Base-by-base conservation (phyloP, 148 eudicot genomes). In the Chenopodium album region DNA sequence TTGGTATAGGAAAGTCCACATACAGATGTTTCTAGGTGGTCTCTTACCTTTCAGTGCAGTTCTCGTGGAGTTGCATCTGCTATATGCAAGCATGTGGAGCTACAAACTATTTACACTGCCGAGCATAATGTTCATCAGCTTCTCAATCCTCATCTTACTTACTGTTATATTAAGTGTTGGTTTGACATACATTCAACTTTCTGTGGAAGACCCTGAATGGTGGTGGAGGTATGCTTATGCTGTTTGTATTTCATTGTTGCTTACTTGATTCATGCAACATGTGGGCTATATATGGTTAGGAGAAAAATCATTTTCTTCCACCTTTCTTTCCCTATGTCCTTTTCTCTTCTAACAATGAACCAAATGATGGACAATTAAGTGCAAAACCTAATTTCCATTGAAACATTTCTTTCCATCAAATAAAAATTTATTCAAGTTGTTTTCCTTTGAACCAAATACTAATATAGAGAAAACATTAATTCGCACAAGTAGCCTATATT, bases 221-320 rank as follows among this genome's bases (percentile, higher is more conserved):
- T 85, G 86, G 83, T 94, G 98, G 98, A 90, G 98, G 98, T 94
- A 92, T 71, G 86, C 59, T 67, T 94, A 92, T 71, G 86, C 59
- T 67, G 14, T 71, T 34, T 59, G 9, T 44, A 9, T n/a, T 48
- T 14, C 19, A 56, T 56, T 22, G 28, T 82, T 71, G 22, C 34
- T 62, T 12, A 4, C 3, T 26, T 34, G 31, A 66, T 12, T 64
- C 71, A 54, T 66, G 6, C 23, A 29, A 22, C 74, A 19, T 44
- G 54, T 34, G 19, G 46, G 46, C n/a, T 72, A 31, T n/a, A 7
- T 8, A 22, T 8, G 7, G 44, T 8, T 37, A 9, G 13, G 48
- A 71, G 48, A 7, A 14, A 56, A 56, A 56, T 17, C 22, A 17
- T 16, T 56, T 56, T 56, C 62, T 56, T 56, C 62, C 17, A 19